Evolutionary conservation across 164 flowering plant genomes (phyloP).

Genomic region (Aristolochia californica): DNA sequence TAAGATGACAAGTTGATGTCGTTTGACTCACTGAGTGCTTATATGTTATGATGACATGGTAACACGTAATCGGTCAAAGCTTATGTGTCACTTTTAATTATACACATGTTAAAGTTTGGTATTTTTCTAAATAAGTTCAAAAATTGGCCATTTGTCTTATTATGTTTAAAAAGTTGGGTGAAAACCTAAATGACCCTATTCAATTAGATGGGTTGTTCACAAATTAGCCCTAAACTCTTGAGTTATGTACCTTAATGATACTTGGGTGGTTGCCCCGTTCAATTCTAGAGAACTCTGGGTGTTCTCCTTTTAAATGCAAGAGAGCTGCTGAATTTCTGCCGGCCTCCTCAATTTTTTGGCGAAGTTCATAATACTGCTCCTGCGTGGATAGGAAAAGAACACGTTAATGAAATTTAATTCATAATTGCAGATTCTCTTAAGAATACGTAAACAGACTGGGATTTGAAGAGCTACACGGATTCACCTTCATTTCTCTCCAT

Average conservation of each 20-base stretch:
- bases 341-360: conserved; percentile 27
- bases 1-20: no score
- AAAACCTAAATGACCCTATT: no score
- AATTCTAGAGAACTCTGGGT: conserved; percentile 23
- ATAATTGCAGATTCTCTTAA: no score
- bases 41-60: no score
- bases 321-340: neutral
- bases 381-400: conserved; percentile 5
- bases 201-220: no score
- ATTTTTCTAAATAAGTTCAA: no score
- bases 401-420: neutral
- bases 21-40: no score
- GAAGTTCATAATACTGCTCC: conserved; percentile 36
- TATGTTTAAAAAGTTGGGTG: no score
- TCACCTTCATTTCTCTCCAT: conserved; percentile 37
- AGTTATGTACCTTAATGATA: conserved; percentile 18
- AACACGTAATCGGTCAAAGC: no score
- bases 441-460: neutral
- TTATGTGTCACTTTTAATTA: no score
- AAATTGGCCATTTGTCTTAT: no score
- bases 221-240: neutral
- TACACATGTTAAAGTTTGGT: no score
- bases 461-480: neutral
- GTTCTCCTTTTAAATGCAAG: conserved; percentile 12
- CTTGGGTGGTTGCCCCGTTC: conserved; percentile 29